These are phyloP conservation scores for Triangularia setosa DNA, from an alignment of 2,329 filamentous ascomycete genomes.

Conservation along the genomic window DNA sequence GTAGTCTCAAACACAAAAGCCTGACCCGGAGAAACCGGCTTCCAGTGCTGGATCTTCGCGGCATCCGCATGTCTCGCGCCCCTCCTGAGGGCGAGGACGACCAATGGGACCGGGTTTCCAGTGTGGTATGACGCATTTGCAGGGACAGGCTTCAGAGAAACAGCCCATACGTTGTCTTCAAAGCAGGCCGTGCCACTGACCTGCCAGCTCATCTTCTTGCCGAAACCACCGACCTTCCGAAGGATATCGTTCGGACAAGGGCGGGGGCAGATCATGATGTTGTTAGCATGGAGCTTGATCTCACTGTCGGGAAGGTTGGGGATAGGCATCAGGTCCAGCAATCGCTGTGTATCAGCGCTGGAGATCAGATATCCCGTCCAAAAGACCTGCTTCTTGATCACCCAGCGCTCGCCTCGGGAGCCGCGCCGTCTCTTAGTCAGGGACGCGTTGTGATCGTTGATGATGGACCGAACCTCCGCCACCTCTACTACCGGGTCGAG, in stretches of 20 bases:
- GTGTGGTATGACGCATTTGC: slow-evolving; percentile 67
- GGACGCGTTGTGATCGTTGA: slow-evolving; percentile 77
- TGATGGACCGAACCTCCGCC: slow-evolving; percentile 80
- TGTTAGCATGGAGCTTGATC: slow-evolving; percentile 79
- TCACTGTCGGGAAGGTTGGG: slow-evolving; percentile 63
- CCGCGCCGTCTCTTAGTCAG: slow-evolving; percentile 39
- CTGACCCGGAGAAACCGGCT: slow-evolving; percentile 66
- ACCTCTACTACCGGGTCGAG: slow-evolving; percentile 77
- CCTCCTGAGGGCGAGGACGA: slow-evolving; percentile 77
- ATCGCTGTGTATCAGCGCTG: slow-evolving; percentile 64
- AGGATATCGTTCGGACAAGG: slow-evolving; percentile 69
- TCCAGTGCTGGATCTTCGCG: slow-evolving; percentile 78
- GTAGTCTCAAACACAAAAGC: slow-evolving; percentile 75
- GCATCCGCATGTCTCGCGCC: slow-evolving; percentile 76
- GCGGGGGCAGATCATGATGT: slow-evolving; percentile 82
- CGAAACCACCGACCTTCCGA: slow-evolving; percentile 81
- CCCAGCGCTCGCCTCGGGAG: slow-evolving; percentile 45
- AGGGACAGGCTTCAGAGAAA: slow-evolving; percentile 68
- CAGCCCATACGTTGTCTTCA: slow-evolving; percentile 85
- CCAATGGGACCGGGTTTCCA: slow-evolving; percentile 71
- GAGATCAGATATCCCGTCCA: slow-evolving; percentile 89
- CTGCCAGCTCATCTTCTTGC: slow-evolving; percentile 78
- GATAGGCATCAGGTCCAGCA: slow-evolving; percentile 66
- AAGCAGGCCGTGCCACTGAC: slow-evolving; percentile 71
- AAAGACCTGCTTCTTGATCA: slow-evolving; percentile 82